A percentile compares a stretch with the other conserved stretches of the same genome.
phyloP scores from a whole-genome alignment of 116 monocot genomes.

The Iris pallida region DNA sequence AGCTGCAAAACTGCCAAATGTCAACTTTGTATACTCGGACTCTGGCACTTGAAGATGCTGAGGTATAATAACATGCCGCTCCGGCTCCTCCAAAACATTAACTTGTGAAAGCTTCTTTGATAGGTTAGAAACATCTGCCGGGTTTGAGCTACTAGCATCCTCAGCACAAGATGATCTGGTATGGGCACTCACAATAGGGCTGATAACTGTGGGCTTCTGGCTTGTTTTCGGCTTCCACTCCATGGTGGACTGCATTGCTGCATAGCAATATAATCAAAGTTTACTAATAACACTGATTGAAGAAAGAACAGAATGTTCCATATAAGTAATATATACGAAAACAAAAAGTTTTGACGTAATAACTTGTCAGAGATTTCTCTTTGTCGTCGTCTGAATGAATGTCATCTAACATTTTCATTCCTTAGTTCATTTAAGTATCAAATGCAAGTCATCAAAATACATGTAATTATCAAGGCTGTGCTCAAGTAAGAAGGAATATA shows the following conservation, averaged over 20 bases:
- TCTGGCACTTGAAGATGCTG: constrained; percentile 77
- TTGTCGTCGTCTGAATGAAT: too few species aligned
- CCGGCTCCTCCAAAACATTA: constrained; percentile 27
- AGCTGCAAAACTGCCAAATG: constrained; percentile 72
- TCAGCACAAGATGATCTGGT: constrained; percentile 12
- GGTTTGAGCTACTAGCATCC: constrained; percentile 10
- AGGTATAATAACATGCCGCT: constrained; percentile 70
- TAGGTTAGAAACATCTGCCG: constrained; percentile 34
- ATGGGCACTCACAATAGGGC: background rate
- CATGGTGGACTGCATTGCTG: constrained; percentile 59
- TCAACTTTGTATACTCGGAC: constrained; percentile 38
- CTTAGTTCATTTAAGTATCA: too few species aligned
- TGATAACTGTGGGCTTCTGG: constrained; percentile 31
- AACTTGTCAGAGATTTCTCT: too few species aligned
- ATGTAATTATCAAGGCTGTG: too few species aligned
- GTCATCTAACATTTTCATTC: too few species aligned
- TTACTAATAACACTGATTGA: constrained; percentile 3
- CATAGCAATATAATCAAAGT: constrained; percentile 6
- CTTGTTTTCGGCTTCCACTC: constrained; percentile 88
- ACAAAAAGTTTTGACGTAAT: too few species aligned
- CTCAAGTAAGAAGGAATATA: too few species aligned
- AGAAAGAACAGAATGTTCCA: background rate
- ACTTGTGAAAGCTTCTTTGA: constrained; percentile 44
- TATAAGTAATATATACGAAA: background rate
- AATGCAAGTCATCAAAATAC: too few species aligned